These are phyloP conservation scores for Aphanoascus verrucosus DNA, from an alignment of 2,329 filamentous ascomycete species.

Conservation along the genomic window DNA sequence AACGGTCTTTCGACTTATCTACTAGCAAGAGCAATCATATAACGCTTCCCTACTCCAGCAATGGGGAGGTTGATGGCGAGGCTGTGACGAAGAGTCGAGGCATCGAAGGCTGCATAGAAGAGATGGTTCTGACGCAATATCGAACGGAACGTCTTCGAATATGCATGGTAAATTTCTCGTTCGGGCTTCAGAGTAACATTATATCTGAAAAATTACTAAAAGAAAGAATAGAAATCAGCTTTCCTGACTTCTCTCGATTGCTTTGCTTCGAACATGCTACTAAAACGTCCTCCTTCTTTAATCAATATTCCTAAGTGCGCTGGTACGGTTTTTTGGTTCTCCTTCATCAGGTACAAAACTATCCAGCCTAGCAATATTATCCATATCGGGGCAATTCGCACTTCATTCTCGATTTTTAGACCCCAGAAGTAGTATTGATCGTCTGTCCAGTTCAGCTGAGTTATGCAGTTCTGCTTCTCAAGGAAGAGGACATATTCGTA, in stretches of 20 bases:
- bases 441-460: not conserved
- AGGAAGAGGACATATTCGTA: not conserved
- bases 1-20: too few species aligned
- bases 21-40: too few species aligned
- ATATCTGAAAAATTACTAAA: not conserved
- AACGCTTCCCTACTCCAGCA: too few species aligned
- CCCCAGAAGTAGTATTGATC: not conserved
- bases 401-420: not conserved
- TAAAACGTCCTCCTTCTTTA: too few species aligned
- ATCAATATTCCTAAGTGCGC: too few species aligned
- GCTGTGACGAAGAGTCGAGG: constrained; percentile 7
- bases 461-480: not conserved
- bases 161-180: not conserved
- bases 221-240: not conserved
- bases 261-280: too few species aligned
- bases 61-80: not conserved
- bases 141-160: not conserved
- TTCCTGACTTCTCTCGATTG: not conserved
- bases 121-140: not conserved
- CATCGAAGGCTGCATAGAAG: constrained; percentile 1
- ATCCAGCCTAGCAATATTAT: too few species aligned
- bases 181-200: not conserved
- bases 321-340: too few species aligned
- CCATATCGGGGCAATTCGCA: too few species aligned
- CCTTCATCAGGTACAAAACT: too few species aligned